Percentiles rank a stretch among this genome's conserved stretches.
These are phyloP conservation scores for Paspalum notatum DNA, from an alignment of 176 grass and related monocot species.

Conservation along the genomic window DNA sequence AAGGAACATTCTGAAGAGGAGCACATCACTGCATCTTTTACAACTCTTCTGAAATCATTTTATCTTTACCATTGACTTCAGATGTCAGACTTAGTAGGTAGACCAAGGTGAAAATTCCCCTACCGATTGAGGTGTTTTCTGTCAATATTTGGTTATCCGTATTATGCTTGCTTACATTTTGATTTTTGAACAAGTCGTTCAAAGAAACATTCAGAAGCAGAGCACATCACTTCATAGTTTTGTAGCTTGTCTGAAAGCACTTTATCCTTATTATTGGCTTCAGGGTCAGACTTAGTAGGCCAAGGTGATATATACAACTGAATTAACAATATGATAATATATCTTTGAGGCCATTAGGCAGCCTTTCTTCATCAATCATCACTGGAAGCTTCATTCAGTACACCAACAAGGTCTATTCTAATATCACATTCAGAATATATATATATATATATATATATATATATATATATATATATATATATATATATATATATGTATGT, in stretches of 20 bases:
- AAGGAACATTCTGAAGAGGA: background rate
- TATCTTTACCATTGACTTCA: too few relatives aligned
- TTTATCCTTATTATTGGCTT: background rate
- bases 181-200: background rate
- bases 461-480: background rate
- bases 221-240: background rate
- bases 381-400: constrained; percentile 25
- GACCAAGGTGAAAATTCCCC: too few relatives aligned
- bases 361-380: constrained; percentile 12
- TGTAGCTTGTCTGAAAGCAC: background rate
- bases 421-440: background rate
- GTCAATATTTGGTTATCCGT: background rate
- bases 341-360: constrained; percentile 16
- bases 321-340: constrained; percentile 12
- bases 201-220: background rate
- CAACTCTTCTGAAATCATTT: too few relatives aligned
- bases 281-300: constrained; percentile 12
- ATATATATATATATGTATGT: too few relatives aligned
- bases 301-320: constrained; percentile 16
- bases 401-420: constrained; percentile 29
- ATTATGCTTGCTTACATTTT: background rate
- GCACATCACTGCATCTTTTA: too few relatives aligned
- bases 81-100: too few relatives aligned
- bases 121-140: background rate
- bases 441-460: too few relatives aligned